phyloP scores from a whole-genome alignment of 257 asterid species.

The Cinchona pubescens region DNA sequence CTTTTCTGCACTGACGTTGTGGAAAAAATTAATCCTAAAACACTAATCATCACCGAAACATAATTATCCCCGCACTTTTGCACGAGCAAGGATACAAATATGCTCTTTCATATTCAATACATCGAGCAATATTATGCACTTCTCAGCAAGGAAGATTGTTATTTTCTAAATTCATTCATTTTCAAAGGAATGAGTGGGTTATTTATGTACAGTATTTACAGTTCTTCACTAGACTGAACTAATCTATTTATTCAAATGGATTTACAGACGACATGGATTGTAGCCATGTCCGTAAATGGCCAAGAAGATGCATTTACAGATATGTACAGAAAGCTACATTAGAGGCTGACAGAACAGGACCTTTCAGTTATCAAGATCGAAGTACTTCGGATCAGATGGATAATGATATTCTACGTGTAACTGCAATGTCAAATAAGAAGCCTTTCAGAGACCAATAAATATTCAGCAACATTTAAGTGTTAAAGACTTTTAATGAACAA shows the following conservation, averaged over 20 bases:
- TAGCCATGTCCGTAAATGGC: conserved; percentile 20
- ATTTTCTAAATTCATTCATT: not conserved
- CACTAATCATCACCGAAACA: too few relatives aligned
- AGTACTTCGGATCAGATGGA: conserved; percentile 83
- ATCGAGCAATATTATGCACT: not conserved
- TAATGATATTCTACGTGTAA: conserved; percentile 74
- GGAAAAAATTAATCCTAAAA: too few relatives aligned
- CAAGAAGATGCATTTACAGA: conserved; percentile 33
- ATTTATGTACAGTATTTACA: conserved; percentile 28
- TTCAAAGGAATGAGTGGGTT: not conserved
- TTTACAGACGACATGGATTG: conserved; percentile 36
- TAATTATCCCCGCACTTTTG: too few relatives aligned
- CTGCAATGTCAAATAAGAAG: conserved; percentile 48
- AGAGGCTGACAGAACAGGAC: conserved; percentile 21
- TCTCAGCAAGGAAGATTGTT: not conserved
- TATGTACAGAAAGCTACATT: conserved; percentile 36
- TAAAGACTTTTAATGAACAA: not conserved
- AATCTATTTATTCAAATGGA: conserved; percentile 17
- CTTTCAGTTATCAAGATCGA: conserved; percentile 50
- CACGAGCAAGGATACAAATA: not conserved
- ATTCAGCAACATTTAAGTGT: not conserved
- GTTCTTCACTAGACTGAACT: conserved; percentile 4
- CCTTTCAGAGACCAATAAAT: not conserved
- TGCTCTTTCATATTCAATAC: not conserved
- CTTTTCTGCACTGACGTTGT: too few relatives aligned